Evolutionary conservation across 106 monocot genomes (phyloP), one percentile per base, ranked within the genome.

Genomic region (Acorus gramineus): DNA sequence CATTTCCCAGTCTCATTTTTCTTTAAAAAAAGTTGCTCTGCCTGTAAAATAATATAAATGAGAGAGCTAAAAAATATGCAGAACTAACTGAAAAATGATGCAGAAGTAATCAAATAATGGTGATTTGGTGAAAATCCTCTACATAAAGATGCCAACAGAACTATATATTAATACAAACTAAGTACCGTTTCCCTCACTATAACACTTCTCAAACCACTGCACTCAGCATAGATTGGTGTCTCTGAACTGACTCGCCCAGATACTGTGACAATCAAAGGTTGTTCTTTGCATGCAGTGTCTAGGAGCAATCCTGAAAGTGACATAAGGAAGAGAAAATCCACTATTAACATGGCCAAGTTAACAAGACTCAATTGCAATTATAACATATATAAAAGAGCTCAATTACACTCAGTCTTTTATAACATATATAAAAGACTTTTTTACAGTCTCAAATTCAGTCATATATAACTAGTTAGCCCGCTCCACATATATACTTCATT

Each of bases 1-100:
- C 95, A 95, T 63, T 90, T 90, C 46, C 87, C 95, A 69, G 90
- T 82, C 76, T 95, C 95, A 72, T 86, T 95, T 65, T 95, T 90
- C 74, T 95, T 95, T 53, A 95, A 65, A 76, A 90, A 95, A 59
- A 87, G 90, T 70, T 95, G 95, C 49, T 90, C 90, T 51, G 86
- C 86, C 95, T 95, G 67, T 52, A 75, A 53, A 42, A 52, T 65
- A 65, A 44, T 61, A 11, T 11, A 11, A 53, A 51, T 11, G 46
- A 61, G 4, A 4, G 42, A 42, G 50, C 11, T 5, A 0, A 12
- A 8, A 68, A 68, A 4, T 56, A 53, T 28, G 28, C 28, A 28
- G 28, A 28, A 47, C 5, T 10, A 28, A 28, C 0, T 28, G 28
- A 28, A 28, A 28, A 28, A 28, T 28, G 28, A 28, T 28, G 28